Conservation (phyloP, 1,284 basidiomycete species). For the Leccinum solheimii region DNA sequence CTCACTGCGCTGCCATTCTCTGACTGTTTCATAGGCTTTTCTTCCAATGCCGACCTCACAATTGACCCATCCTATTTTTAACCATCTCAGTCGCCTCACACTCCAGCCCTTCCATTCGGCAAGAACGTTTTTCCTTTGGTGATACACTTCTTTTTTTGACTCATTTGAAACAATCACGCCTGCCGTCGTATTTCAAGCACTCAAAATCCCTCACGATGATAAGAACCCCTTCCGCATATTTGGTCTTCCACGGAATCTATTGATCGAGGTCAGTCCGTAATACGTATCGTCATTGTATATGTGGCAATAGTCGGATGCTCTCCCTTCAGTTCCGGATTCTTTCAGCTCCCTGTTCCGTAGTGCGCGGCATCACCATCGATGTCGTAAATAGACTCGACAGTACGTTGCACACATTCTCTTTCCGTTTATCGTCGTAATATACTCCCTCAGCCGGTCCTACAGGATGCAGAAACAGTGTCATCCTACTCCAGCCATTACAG, state of each 20-base stretch:
- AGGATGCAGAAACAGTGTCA: no score
- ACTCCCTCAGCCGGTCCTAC: no score
- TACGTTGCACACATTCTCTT: no score
- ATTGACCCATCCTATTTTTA: slow-evolving; percentile 57
- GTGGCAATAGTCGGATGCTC: not conserved
- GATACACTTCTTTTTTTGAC: not conserved
- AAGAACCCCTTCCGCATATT: slow-evolving; percentile 41
- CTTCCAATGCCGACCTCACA: slow-evolving; percentile 34
- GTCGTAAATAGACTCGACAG: no score
- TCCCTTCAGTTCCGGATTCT: slow-evolving; percentile 60
- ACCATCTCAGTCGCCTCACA: slow-evolving; percentile 57
- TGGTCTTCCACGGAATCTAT: slow-evolving; percentile 63
- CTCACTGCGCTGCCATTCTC: not conserved
- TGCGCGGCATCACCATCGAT: no score
- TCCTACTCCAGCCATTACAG: no score
- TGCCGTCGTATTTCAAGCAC: slow-evolving; percentile 28
- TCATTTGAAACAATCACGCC: slow-evolving; percentile 31
- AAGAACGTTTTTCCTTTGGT: not conserved
- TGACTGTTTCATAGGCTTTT: slow-evolving; percentile 28
- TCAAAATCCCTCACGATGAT: slow-evolving; percentile 34
- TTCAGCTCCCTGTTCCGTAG: slow-evolving; percentile 50
- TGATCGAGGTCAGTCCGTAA: slow-evolving; percentile 60
- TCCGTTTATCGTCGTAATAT: no score
- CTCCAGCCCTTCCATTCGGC: slow-evolving; percentile 40
- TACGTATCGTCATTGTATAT: slow-evolving; percentile 7